Conservation (phyloP, 1,284 basidiomycete species). For the Prillingera fragicola region DNA sequence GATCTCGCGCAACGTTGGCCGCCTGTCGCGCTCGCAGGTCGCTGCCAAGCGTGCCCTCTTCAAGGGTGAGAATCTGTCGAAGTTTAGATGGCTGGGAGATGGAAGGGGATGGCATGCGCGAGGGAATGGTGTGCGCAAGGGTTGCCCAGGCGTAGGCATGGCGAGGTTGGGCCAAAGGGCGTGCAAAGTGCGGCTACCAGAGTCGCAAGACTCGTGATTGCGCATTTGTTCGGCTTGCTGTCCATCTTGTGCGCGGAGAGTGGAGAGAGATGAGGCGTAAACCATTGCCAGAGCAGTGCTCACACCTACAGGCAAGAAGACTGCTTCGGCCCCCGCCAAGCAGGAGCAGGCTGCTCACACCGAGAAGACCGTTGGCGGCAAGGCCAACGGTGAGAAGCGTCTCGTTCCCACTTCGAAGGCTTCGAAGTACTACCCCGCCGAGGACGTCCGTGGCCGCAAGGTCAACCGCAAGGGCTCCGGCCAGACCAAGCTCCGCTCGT, state of each 20-base stretch:
- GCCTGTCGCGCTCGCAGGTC: constrained; percentile 74
- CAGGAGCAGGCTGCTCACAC: constrained; percentile 53
- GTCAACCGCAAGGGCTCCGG: constrained; percentile 79
- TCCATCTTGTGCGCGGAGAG: too few relatives aligned
- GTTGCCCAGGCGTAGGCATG: too few relatives aligned
- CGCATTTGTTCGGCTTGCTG: too few relatives aligned
- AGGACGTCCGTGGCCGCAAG: constrained; percentile 86
- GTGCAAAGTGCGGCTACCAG: too few relatives aligned
- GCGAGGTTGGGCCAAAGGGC: too few relatives aligned
- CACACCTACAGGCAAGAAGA: constrained; percentile 60
- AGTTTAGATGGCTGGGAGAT: neutral
- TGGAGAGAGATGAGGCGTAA: neutral
- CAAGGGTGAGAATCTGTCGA: constrained; percentile 48
- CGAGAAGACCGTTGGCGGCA: constrained; percentile 81
- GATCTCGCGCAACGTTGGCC: constrained; percentile 76
- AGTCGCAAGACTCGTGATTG: too few relatives aligned
- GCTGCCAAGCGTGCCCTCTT: constrained; percentile 67
- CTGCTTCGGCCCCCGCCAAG: constrained; percentile 61
- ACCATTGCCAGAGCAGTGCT: neutral
- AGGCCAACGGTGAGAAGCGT: constrained; percentile 87
- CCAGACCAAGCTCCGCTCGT: constrained; percentile 67
- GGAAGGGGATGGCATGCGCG: neutral
- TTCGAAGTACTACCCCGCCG: constrained; percentile 92
- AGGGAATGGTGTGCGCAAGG: too few relatives aligned
- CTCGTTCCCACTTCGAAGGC: constrained; percentile 77